Evolutionary conservation across 495 filamentous ascomycete genomes (phyloP), one percentile per base, ranked within the genome.

Genomic region (Trichoderma orchidacearum): DNA sequence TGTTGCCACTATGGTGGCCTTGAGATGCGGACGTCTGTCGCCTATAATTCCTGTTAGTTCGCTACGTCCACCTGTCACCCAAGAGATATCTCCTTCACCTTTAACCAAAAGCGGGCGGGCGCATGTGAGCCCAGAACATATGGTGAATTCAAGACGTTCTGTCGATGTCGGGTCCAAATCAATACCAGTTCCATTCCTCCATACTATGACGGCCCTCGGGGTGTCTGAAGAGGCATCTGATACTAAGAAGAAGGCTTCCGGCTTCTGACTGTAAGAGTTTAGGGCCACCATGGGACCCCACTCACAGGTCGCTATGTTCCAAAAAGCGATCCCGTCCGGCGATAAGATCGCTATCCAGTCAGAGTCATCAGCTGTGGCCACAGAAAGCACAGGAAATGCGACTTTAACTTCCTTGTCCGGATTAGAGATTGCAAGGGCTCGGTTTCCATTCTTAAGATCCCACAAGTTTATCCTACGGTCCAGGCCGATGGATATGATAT

Each of bases 271-370:
- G 50, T 71, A 71, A 15, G 83, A 58, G 11, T 80, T 74, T 4
- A 81, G 62, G 55, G 67, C 63, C 27, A 77, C 67, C 15, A 64
- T 67, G 18, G 68, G 68, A 12, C 72, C 70, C 71, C 82, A 83
- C 29, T 70, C 65, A 56, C 71, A 64, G 30, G 79, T 67, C 3
- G 69, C 67, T 8, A 86, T 63, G 51, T 78, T 73, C 81, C 81
- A 89, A 17, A 87, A 51, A 18, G 76, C 69, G 27, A 87, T 73
- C 30, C 64, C 68, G 31, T 71, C 66, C 17, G 71, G 69, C 18
- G 84, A 79, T 12, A 84, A 75, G n/a, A 86, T 65, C 1, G 83
- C 84, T 15, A 87, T 68, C 76, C 79, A 84, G 53, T 76, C 75
- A 13, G 77, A 79, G 18, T 72, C 72, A 36, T 78, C 75, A 38